Evolutionary conservation across 371 early-diverging fungal species (phyloP).

Genomic region (Batkoa obscura): DNA sequence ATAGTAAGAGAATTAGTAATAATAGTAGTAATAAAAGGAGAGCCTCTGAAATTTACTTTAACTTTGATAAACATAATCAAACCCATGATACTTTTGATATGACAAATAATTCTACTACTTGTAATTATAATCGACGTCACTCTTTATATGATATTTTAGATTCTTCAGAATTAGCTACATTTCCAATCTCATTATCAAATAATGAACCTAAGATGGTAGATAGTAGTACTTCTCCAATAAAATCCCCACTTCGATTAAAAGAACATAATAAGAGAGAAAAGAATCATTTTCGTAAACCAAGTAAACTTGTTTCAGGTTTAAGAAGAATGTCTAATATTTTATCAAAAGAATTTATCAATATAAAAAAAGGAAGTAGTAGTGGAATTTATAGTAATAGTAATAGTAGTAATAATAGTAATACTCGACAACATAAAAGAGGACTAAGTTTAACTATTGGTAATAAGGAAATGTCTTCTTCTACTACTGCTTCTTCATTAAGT

Average conservation of each 20-base stretch:
- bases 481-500: not conserved
- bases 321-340: not conserved
- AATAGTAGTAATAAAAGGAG: too few species aligned
- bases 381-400: not conserved
- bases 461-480: too few species aligned
- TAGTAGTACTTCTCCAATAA: too few species aligned
- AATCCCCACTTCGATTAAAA: not conserved
- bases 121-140: not conserved
- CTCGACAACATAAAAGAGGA: not conserved
- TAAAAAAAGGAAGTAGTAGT: not conserved
- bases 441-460: too few species aligned
- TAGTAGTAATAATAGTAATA: not conserved
- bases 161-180: not conserved
- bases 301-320: not conserved
- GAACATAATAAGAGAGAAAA: not conserved
- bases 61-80: too few species aligned
- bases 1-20: too few species aligned
- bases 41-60: too few species aligned
- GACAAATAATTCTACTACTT: too few species aligned
- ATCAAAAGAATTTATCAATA: not conserved
- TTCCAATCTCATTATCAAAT: not conserved
- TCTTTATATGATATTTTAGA: conserved; percentile 2
- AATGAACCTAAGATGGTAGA: not conserved
- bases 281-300: not conserved
- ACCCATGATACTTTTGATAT: too few species aligned